Evolutionary conservation across 2,329 filamentous ascomycete species (phyloP).

Genomic region (Claviceps quebecensis): DNA sequence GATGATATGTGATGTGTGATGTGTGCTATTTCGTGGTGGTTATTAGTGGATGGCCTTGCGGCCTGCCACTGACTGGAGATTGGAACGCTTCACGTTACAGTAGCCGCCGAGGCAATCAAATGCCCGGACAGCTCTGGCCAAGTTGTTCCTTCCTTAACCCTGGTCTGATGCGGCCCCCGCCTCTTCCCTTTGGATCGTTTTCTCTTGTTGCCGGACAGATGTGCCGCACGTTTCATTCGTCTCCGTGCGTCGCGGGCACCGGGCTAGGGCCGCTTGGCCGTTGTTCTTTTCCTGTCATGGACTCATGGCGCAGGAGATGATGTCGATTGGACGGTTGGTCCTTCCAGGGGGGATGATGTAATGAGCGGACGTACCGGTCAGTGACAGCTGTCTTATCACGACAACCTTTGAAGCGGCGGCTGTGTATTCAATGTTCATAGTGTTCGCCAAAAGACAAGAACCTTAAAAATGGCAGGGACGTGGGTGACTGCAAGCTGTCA

Average conservation of each 20-base stretch:
- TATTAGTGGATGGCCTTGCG: neutral
- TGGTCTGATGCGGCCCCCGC: neutral
- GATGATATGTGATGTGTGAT: too few relatives aligned
- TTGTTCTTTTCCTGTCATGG: neutral
- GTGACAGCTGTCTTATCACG: too few relatives aligned
- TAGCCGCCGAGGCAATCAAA: neutral
- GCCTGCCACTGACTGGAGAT: neutral
- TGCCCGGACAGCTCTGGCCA: neutral
- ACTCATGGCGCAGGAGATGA: constrained; percentile 1
- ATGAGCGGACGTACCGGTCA: too few relatives aligned
- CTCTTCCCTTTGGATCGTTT: neutral
- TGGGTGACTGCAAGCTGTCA: too few relatives aligned
- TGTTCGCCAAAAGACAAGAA: too few relatives aligned
- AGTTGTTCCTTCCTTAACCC: neutral
- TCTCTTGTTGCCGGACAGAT: neutral
- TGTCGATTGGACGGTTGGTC: neutral
- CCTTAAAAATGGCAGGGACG: too few relatives aligned
- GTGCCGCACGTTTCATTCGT: neutral
- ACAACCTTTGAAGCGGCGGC: too few relatives aligned
- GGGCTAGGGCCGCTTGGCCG: neutral
- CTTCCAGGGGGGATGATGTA: too few relatives aligned
- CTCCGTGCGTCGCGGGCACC: neutral
- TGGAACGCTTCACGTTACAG: neutral
- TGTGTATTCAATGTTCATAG: too few relatives aligned
- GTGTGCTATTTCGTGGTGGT: neutral